Base-by-base conservation (phyloP, 805 yeast genomes). In the Wickerhamomyces kurtzmanii region DNA sequence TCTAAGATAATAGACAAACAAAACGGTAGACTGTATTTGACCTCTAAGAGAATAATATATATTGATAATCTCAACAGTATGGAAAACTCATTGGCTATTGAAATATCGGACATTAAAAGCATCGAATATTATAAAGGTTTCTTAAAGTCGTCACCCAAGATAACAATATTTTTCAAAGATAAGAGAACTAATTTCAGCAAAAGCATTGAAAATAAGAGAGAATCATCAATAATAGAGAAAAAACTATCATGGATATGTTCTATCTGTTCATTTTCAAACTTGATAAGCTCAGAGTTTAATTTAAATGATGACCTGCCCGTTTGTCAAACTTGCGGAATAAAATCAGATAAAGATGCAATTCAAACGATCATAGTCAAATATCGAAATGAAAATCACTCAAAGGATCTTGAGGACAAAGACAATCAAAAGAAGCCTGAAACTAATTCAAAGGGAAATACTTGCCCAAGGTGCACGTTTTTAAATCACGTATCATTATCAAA, bases 251-350 rank as follows among this genome's bases (percentile, higher is more conserved):
- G 98, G 98, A 65, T 68, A 2, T 89, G 98, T 49, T 78, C 80
- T n/a, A 87, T 91, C 4, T 89, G 98, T 51, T 71, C 73, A n/a
- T 81, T 62, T 46, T 61, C 75, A 15, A 84, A 85, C 43, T 51
- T 48, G 8, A 39, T 68, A 4, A 46, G 50, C 6, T 38, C 47
- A 7, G 49, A 49, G 10, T 46, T 51, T 13, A 47, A 49, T 22
- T 47, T 35, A 24, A 26, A 27, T 15, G 49, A 42, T 10, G 27
- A 37, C 7, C 36, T 59, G 3, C 76, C 78, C 0, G 40, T 45
- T 1, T 80, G 89, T 47, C 44, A 45, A 17, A 71, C 70, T 12
- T 80, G 89, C 52, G 89, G 89, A 6, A 68, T 80, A 12, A 52
- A 52, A 21, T 62, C 71, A 2, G 48, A 55, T 9, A 44, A 42